Evolutionary conservation across 768 basidiomycete genomes (phyloP).

Genomic region (Lactarius deliciosus): DNA sequence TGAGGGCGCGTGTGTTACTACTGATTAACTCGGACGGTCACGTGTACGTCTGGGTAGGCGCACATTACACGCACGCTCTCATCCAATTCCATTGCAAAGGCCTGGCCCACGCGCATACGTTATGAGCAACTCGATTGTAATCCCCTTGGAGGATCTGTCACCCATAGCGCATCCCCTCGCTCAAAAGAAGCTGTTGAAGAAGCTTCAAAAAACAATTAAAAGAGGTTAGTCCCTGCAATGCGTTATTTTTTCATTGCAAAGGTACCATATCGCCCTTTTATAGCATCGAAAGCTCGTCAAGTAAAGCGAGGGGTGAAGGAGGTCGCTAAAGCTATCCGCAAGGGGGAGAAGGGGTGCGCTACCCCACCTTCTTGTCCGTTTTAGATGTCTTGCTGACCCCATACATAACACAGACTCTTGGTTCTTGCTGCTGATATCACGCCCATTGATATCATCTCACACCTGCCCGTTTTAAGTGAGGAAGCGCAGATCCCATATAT

Average conservation of each 20-base stretch:
- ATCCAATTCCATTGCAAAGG: too few species aligned
- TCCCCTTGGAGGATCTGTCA: slow-evolving; percentile 79
- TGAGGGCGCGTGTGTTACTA: too few species aligned
- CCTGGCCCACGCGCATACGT: too few species aligned
- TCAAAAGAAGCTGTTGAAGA: slow-evolving; percentile 90
- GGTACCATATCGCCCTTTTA: slow-evolving; percentile 8
- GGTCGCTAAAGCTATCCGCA: slow-evolving; percentile 95
- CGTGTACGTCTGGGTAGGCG: too few species aligned
- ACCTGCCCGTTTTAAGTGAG: slow-evolving; percentile 91
- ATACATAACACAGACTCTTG: slow-evolving; percentile 58
- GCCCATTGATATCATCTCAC: slow-evolving; percentile 97
- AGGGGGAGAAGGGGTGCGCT: slow-evolving; percentile 92
- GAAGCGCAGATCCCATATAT: slow-evolving; percentile 90
- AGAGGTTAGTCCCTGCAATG: slow-evolving; percentile 54
- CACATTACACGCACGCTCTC: too few species aligned
- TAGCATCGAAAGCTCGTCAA: slow-evolving; percentile 92
- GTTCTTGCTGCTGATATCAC: slow-evolving; percentile 96
- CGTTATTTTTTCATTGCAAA: not conserved
- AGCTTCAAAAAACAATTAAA: slow-evolving; percentile 92
- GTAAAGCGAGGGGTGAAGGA: slow-evolving; percentile 98
- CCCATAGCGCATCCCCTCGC: slow-evolving; percentile 95
- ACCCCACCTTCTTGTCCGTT: not conserved
- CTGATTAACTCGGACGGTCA: too few species aligned
- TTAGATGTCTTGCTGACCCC: not conserved
- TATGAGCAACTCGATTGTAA: slow-evolving; percentile 39